Percentiles rank a stretch among this genome's conserved stretches.
Evolutionary conservation across 2,329 filamentous ascomycete genomes (phyloP).

Genomic region (Diaporthe eres): DNA sequence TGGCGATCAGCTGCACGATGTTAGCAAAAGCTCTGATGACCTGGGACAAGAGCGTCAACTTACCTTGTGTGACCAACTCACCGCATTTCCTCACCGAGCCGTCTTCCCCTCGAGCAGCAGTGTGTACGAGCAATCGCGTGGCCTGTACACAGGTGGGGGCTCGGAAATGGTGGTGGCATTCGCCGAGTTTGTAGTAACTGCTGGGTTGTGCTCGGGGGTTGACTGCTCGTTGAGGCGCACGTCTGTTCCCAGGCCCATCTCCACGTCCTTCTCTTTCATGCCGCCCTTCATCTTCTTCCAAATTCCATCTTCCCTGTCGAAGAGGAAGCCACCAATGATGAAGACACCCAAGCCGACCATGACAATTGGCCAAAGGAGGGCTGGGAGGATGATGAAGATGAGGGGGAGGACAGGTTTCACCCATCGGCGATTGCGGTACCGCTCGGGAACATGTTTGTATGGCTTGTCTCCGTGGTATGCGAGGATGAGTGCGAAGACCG

Average conservation of each 20-base stretch:
- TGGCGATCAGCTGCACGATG: not conserved
- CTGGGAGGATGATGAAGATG: not conserved
- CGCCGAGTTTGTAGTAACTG: not conserved
- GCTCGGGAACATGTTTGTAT: not conserved
- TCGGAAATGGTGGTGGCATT: not conserved
- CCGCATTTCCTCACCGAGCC: not conserved
- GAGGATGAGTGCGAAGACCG: not conserved
- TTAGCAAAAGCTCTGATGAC: not conserved
- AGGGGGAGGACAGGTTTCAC: not conserved
- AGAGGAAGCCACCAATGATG: not conserved
- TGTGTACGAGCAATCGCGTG: too few species aligned
- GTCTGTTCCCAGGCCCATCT: not conserved
- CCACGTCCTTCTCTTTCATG: not conserved
- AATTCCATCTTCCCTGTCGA: not conserved
- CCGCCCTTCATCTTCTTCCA: not conserved
- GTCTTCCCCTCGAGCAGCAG: not conserved
- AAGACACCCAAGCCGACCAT: not conserved
- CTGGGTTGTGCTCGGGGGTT: not conserved
- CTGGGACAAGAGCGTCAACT: not conserved
- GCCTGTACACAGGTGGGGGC: not conserved
- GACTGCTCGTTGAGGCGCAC: not conserved
- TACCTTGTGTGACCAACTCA: not conserved
- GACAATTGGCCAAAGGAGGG: not conserved
- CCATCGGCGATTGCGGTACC: not conserved
- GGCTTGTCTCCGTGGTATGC: not conserved